Evolutionary conservation across 257 asterid species (phyloP).

Genomic region (Solanum etuberosum): DNA sequence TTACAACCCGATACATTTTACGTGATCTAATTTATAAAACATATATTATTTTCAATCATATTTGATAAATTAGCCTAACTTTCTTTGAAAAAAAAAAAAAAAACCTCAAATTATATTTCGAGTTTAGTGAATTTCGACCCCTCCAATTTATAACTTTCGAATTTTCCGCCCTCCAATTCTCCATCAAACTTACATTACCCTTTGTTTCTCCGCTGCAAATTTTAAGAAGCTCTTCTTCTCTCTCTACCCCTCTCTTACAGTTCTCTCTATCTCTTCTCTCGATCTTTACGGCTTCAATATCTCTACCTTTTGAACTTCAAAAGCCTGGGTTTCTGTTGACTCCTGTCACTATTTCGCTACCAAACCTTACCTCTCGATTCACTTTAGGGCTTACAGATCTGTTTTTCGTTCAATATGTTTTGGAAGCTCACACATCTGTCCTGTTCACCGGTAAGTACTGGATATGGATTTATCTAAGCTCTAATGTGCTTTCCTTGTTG

Average conservation of each 20-base stretch:
- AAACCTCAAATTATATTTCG: not conserved
- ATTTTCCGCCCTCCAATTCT: constrained; percentile 2
- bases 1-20: too few species aligned
- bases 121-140: constrained; percentile 10
- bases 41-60: too few species aligned
- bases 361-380: constrained; percentile 1
- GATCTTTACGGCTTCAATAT: constrained; percentile 22
- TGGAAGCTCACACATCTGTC: constrained; percentile 92
- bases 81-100: not conserved
- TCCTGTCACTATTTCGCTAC: not conserved
- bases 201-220: not conserved
- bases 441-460: constrained; percentile 74
- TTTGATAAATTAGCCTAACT: not conserved
- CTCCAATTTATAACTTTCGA: constrained; percentile 1
- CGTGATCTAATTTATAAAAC: too few species aligned
- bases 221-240: not conserved
- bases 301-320: constrained; percentile 11
- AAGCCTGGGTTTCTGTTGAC: constrained; percentile 29
- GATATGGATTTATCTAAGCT: constrained; percentile 3
- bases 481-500: not conserved
- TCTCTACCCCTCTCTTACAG: not conserved
- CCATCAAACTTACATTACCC: not conserved
- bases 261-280: not conserved
- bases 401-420: constrained; percentile 41
- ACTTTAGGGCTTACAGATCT: constrained; percentile 52